A percentile compares a stretch with the other conserved stretches of the same genome.
phyloP scores from a whole-genome alignment of 805 yeast genomes.

The Suhomyces canberraensis region DNA sequence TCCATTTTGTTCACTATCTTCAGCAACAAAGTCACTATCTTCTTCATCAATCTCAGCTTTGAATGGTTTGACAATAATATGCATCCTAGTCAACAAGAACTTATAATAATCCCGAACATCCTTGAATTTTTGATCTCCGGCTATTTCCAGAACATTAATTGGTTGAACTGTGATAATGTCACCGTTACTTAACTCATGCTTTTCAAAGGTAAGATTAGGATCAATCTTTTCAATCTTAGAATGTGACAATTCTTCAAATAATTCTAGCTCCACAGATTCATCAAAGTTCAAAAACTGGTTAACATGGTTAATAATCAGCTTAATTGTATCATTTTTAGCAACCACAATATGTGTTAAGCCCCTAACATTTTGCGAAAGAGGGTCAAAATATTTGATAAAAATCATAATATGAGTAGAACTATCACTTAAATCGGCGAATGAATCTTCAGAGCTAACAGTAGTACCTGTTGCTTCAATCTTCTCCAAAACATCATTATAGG shows the following conservation, averaged over 20 bases:
- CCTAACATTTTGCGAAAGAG: constrained; percentile 45
- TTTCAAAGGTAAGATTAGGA: constrained; percentile 42
- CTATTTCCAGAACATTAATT: constrained; percentile 21
- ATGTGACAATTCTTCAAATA: constrained; percentile 63
- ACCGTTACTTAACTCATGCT: constrained; percentile 61
- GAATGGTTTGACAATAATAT: constrained; percentile 49
- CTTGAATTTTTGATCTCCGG: constrained; percentile 15
- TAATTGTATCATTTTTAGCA: constrained; percentile 44
- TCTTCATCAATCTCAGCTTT: constrained; percentile 45
- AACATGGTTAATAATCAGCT: constrained; percentile 38
- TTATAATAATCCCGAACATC: constrained; percentile 46
- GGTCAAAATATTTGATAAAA: constrained; percentile 69
- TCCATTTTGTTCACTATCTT: constrained; percentile 13
- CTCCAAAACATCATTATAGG: constrained; percentile 16
- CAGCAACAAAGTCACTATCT: constrained; percentile 45
- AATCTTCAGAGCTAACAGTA: constrained; percentile 7
- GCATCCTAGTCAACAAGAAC: constrained; percentile 59
- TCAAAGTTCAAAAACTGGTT: constrained; percentile 40
- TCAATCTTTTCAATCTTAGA: constrained; percentile 47
- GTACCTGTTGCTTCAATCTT: constrained; percentile 16
- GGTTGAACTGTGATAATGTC: constrained; percentile 53
- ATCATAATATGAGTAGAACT: constrained; percentile 22
- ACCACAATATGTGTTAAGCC: constrained; percentile 65
- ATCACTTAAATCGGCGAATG: constrained; percentile 15
- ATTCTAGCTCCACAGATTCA: constrained; percentile 29